Evolutionary conservation across 2,329 filamentous ascomycete genomes (phyloP), one percentile per base, ranked within the genome.

Genomic region (Trichoderma sp.): DNA sequence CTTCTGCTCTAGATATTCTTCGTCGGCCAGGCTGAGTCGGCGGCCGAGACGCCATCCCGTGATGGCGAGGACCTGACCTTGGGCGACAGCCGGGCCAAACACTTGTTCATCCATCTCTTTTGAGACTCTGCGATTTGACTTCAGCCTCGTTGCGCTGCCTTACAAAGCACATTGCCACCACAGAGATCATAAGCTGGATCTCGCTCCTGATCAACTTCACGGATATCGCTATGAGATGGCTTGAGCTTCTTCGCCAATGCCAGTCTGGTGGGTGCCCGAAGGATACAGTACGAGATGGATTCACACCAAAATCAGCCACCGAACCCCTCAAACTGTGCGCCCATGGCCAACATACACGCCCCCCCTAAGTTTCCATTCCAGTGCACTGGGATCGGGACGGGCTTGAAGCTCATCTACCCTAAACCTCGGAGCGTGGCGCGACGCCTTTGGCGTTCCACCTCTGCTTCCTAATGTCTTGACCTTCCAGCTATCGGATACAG

Each of bases 11-110:
- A 52, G 21, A 24, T 54, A 39, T 39, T 39, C 30, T 30, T 30
- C 30, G 39, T 52, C 39, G 14, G n/a, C 48, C 21, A n/a, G 30
- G 30, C 26, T 41, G 24, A 21, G 21, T 2, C 21, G 15, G 26
- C n/a, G 54, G n/a, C 48, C 45, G 17, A 47, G 45, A 62, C 59
- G 59, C 59, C 59, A 62, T 62, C 50, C 50, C 59, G 59, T 39
- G 59, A 24, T 24, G 10, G 47, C 59, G 17, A 62, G 30, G 9
- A 39, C 44, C 44, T 34, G 39, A 54, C 41, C 47, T 55, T 47
- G 21, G n/a, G 41, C 59, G 41, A 51, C 34, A 51, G 59, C 59
- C 57, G 57, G 48, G 34, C 34, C 34, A 12, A 14, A 14, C 12
- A 5, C 34, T 39, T 39, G 34, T 3, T 3, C 34, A 9, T 14